Percentiles rank a stretch among this genome's conserved stretches.
Conservation (phyloP, 1,139 yeast species). For the Insectozyma bohioensis region DNA sequence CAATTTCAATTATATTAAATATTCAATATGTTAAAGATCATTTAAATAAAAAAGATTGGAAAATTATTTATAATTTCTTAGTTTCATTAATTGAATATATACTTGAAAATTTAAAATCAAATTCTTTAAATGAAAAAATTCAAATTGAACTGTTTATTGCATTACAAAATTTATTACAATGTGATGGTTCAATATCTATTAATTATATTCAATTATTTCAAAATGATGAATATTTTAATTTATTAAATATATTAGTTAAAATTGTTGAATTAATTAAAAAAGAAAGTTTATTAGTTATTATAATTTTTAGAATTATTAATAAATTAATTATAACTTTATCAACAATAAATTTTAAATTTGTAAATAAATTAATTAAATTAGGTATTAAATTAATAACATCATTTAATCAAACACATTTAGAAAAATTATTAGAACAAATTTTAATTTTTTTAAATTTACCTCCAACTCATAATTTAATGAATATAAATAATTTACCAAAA, state of each 20-base stretch:
- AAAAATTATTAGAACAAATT: slow-evolving; percentile 33
- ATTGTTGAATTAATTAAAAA: slow-evolving; percentile 20
- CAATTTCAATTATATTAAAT: slow-evolving; percentile 27
- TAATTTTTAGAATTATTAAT: slow-evolving; percentile 37
- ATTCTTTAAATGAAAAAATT: slow-evolving; percentile 8
- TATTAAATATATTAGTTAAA: slow-evolving; percentile 23
- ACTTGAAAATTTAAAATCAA: slow-evolving; percentile 4
- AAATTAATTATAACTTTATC: slow-evolving; percentile 31
- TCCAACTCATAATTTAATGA: slow-evolving; percentile 18
- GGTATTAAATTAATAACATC: slow-evolving; percentile 31
- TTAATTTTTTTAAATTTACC: slow-evolving; percentile 36
- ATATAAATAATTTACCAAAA: slow-evolving; percentile 12
- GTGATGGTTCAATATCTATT: slow-evolving; percentile 24
- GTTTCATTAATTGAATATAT: slow-evolving; percentile 14
- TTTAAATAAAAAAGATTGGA: slow-evolving; percentile 33
- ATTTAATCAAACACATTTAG: slow-evolving; percentile 31
- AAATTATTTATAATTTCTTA: slow-evolving; percentile 22
- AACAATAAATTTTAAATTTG: slow-evolving; percentile 30
- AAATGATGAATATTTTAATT: slow-evolving; percentile 19
- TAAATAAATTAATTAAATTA: slow-evolving; percentile 28
- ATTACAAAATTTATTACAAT: slow-evolving; percentile 27
- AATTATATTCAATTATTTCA: slow-evolving; percentile 20
- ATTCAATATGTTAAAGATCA: slow-evolving; percentile 41
- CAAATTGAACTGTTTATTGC: slow-evolving; percentile 20
- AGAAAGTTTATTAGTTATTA: slow-evolving; percentile 24